These are phyloP conservation scores for Trifolium subterraneum DNA, from an alignment of 306 rosid genomes.

Conservation along the genomic window DNA sequence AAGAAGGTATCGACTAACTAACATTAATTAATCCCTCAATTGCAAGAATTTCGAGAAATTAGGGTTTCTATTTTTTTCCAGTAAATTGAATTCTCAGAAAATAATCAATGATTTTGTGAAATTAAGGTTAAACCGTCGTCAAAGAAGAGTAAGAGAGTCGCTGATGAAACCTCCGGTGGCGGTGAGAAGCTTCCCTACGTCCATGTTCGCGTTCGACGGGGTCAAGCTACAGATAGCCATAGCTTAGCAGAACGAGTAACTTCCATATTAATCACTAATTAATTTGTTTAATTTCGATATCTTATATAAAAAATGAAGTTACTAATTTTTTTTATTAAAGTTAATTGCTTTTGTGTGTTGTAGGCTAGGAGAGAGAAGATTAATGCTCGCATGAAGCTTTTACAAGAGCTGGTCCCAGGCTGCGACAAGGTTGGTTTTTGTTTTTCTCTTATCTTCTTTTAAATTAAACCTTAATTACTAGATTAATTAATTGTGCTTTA, in stretches of 20 bases:
- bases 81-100: constrained; percentile 30
- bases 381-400: constrained; percentile 93
- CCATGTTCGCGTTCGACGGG: constrained; percentile 97
- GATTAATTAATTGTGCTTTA: constrained; percentile 43
- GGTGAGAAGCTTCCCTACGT: constrained; percentile 81
- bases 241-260: constrained; percentile 96
- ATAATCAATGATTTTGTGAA: constrained; percentile 31
- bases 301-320: not conserved
- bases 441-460: constrained; percentile 28
- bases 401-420: constrained; percentile 98
- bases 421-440: constrained; percentile 81
- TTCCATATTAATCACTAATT: constrained; percentile 43
- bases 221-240: constrained; percentile 97
- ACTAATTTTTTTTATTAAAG: not conserved
- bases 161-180: constrained; percentile 60
- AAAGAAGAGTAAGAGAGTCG: constrained; percentile 71
- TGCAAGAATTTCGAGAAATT: constrained; percentile 5
- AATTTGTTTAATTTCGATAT: constrained; percentile 26
- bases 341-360: constrained; percentile 11
- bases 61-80: constrained; percentile 50
- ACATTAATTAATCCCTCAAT: too few species aligned
- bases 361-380: constrained; percentile 99
- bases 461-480: constrained; percentile 33
- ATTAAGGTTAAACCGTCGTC: constrained; percentile 63
- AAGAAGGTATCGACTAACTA: constrained; percentile 65